phyloP scores from a whole-genome alignment of 176 grass and related monocot genomes.

The Oryza coarctata region DNA sequence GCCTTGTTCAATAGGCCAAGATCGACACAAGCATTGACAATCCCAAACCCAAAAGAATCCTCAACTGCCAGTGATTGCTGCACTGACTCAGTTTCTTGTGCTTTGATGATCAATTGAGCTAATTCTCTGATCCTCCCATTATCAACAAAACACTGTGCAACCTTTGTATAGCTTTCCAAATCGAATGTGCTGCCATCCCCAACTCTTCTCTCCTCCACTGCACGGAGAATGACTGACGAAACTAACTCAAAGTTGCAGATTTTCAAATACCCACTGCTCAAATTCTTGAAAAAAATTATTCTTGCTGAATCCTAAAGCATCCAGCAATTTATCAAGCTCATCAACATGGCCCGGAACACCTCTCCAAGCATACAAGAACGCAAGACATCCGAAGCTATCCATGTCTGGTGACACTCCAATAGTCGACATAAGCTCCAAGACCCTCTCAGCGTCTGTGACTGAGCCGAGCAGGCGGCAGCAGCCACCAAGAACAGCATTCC shows the following conservation, averaged over 20 bases:
- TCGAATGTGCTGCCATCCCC: constrained; percentile 41
- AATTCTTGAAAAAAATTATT: constrained; percentile 73
- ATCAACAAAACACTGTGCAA: constrained; percentile 58
- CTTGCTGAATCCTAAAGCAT: constrained; percentile 67
- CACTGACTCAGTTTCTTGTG: constrained; percentile 71
- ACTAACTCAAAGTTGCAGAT: constrained; percentile 52
- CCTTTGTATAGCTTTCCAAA: constrained; percentile 54
- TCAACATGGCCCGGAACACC: constrained; percentile 48
- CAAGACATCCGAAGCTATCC: constrained; percentile 74
- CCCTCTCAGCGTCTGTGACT: constrained; percentile 65
- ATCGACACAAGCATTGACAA: constrained; percentile 82
- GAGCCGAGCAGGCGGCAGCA: constrained; percentile 75
- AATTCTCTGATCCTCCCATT: constrained; percentile 66
- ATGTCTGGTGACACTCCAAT: constrained; percentile 68
- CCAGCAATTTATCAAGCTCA: constrained; percentile 85
- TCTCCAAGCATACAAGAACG: constrained; percentile 86
- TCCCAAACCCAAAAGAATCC: constrained; percentile 72
- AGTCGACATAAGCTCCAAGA: constrained; percentile 69
- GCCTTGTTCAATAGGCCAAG: constrained; percentile 80
- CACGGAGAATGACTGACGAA: constrained; percentile 59
- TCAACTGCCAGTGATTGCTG: constrained; percentile 36
- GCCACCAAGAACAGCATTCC: constrained; percentile 71
- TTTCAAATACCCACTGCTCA: constrained; percentile 73
- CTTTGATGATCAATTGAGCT: constrained; percentile 68
- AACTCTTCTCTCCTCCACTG: constrained; percentile 50